A percentile compares a stretch with the other conserved stretches of the same genome.
phyloP scores from a whole-genome alignment of 2,329 filamentous ascomycete genomes.

The Colletotrichum sp. region DNA sequence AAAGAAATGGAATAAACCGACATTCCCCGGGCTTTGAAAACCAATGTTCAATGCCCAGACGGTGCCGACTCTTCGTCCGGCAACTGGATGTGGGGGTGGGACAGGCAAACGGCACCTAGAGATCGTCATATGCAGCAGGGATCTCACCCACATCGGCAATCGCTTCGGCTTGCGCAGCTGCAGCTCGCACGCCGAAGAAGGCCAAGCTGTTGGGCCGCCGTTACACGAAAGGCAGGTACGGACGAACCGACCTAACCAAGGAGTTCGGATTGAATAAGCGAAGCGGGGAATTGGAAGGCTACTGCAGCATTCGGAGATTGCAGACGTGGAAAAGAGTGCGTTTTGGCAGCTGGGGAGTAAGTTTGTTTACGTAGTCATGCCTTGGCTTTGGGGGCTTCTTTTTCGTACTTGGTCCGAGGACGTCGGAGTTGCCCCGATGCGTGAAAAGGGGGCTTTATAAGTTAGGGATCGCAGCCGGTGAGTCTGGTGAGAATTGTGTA shows the following conservation, averaged over 20 bases:
- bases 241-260: not conserved
- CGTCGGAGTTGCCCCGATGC: not conserved
- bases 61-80: not conserved
- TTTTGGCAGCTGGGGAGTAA: not conserved
- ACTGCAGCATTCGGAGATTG: not conserved
- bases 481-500: not conserved
- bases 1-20: not conserved
- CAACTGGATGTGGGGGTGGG: not conserved
- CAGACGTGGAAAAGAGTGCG: not conserved
- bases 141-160: not conserved
- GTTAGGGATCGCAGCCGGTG: not conserved
- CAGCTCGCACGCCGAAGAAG: not conserved
- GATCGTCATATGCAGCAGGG: not conserved
- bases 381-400: not conserved
- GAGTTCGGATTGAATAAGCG: not conserved
- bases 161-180: not conserved
- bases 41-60: not conserved
- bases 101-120: not conserved
- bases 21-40: not conserved
- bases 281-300: not conserved
- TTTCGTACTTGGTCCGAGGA: not conserved
- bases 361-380: not conserved
- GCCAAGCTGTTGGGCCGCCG: not conserved
- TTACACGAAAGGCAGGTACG: not conserved
- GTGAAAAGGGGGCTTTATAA: not conserved